phyloP scores from a whole-genome alignment of 148 eudicot genomes.

The Nyssa sinensis region DNA sequence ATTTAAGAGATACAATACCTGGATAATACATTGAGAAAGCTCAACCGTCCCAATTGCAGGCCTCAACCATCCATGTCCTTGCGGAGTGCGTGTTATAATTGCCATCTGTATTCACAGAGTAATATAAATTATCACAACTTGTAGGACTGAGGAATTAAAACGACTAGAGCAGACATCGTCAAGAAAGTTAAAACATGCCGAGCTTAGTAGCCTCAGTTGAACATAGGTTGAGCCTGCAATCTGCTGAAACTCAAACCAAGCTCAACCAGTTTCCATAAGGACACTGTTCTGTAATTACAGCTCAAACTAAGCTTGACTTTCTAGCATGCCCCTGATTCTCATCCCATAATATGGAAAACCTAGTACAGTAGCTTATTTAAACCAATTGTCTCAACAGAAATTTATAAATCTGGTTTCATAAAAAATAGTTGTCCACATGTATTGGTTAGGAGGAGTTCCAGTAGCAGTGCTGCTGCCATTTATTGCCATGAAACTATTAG shows the following conservation, averaged over 20 bases:
- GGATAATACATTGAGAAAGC: constrained; percentile 33
- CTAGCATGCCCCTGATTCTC: not conserved
- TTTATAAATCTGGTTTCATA: not conserved
- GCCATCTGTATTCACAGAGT: constrained; percentile 21
- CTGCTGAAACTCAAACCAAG: not conserved
- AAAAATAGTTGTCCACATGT: not conserved
- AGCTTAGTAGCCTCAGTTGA: not conserved
- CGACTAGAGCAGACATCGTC: not conserved
- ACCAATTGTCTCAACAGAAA: not conserved
- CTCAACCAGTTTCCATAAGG: not conserved
- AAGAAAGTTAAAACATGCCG: not conserved
- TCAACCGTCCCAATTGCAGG: constrained; percentile 35
- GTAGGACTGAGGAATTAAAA: not conserved
- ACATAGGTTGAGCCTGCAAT: not conserved
- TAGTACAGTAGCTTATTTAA: not conserved
- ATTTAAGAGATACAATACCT: constrained; percentile 13
- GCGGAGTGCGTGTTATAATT: constrained; percentile 23
- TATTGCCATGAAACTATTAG: not conserved
- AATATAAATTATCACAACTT: not conserved
- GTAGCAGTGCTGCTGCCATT: not conserved
- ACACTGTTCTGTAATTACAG: not conserved
- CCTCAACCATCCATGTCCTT: constrained; percentile 38
- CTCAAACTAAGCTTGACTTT: not conserved
- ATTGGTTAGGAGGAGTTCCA: not conserved
- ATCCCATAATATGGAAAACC: not conserved